Conservation (phyloP, 2,329 filamentous ascomycete genomes). For the Phialocephala sp. region DNA sequence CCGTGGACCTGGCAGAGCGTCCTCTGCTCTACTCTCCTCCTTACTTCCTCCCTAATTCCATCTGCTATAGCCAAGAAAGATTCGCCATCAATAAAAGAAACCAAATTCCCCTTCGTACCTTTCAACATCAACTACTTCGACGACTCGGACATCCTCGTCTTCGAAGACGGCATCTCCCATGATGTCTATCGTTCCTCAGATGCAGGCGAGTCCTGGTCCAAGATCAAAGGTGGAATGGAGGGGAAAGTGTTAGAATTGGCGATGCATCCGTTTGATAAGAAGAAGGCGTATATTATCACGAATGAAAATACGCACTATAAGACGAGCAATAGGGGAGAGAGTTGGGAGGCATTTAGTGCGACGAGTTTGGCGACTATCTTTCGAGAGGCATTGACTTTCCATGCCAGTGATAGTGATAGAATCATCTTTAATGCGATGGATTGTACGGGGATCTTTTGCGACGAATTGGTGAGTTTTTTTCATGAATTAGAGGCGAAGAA, state of each 20-base stretch:
- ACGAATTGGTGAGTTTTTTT: conserved; percentile 53
- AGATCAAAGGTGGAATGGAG: conserved; percentile 67
- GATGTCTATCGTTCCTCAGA: conserved; percentile 80
- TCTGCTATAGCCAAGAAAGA: conserved; percentile 42
- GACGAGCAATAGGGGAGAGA: conserved; percentile 81
- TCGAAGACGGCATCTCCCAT: conserved; percentile 68
- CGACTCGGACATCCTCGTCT: conserved; percentile 81
- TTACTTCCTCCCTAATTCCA: conserved; percentile 38
- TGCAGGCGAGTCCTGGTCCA: conserved; percentile 79
- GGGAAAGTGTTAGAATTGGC: conserved; percentile 67
- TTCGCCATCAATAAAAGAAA: conserved; percentile 68
- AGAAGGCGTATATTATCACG: conserved; percentile 82
- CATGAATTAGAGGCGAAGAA: conserved; percentile 7
- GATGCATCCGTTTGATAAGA: conserved; percentile 79
- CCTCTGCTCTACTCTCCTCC: conserved; percentile 39
- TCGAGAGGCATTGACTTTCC: conserved; percentile 70
- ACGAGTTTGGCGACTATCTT: conserved; percentile 61
- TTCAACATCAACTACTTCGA: conserved; percentile 85
- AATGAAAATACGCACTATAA: conserved; percentile 75
- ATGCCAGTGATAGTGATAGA: conserved; percentile 81
- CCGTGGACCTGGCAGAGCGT: conserved; percentile 38
- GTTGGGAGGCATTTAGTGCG: conserved; percentile 77
- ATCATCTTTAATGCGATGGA: conserved; percentile 83
- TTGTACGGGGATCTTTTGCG: conserved; percentile 68
- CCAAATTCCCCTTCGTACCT: conserved; percentile 69